Conservation (phyloP, 148 eudicot genomes). For the Amaranthus cruentus region DNA sequence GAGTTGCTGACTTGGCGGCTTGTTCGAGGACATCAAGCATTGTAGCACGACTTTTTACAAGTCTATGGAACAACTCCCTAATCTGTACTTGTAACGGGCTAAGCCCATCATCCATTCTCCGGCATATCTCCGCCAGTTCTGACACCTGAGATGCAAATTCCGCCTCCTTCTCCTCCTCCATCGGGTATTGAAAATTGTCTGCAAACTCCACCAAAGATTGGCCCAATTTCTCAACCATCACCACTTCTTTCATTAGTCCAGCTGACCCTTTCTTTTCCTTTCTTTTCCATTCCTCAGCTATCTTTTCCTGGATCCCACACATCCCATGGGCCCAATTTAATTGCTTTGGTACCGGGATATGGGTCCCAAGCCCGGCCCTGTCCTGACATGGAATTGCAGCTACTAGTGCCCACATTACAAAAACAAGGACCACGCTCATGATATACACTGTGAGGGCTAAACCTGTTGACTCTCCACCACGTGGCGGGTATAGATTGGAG, state of each 20-base stretch:
- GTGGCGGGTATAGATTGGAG: constrained; percentile 63
- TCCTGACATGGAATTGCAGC: constrained; percentile 89
- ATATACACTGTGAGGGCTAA: constrained; percentile 59
- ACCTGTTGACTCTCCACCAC: constrained; percentile 62
- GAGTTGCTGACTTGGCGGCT: constrained; percentile 40
- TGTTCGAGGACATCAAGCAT: constrained; percentile 77
- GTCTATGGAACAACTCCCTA: constrained; percentile 85
- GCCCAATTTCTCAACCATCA: constrained; percentile 52
- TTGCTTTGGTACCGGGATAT: constrained; percentile 59
- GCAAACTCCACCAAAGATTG: constrained; percentile 43
- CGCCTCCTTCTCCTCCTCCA: constrained; percentile 58
- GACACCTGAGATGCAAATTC: constrained; percentile 57
- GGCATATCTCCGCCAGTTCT: constrained; percentile 61
- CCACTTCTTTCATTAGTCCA: constrained; percentile 76
- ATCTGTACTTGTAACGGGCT: constrained; percentile 60
- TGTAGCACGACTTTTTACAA: constrained; percentile 69
- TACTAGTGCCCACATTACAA: constrained; percentile 81
- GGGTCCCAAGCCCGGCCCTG: constrained; percentile 58
- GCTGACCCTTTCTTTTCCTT: constrained; percentile 76
- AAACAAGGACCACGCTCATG: constrained; percentile 59
- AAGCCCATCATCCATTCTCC: constrained; percentile 74
- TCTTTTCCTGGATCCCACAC: constrained; percentile 65
- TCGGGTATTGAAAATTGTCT: constrained; percentile 58
- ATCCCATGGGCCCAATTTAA: constrained; percentile 61
- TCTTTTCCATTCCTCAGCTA: constrained; percentile 87